Percentiles rank a stretch among this genome's conserved stretches.
phyloP scores from a whole-genome alignment of 2,329 filamentous ascomycete genomes.

The Stagonosporopsis rhizophila region DNA sequence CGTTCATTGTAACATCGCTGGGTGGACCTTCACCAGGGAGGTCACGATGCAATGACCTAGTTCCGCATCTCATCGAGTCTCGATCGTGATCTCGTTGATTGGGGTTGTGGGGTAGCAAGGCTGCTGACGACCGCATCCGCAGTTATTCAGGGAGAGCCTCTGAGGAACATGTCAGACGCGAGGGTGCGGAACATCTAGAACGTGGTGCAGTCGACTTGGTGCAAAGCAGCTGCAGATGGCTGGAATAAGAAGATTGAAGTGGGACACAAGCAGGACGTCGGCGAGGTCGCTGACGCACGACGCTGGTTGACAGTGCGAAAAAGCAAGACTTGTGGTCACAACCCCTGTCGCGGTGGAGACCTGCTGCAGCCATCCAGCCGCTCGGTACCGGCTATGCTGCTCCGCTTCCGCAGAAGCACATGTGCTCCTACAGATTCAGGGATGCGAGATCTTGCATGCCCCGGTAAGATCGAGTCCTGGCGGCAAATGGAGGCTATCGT shows the following conservation, averaged over 20 bases:
- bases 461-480: constrained; percentile 21
- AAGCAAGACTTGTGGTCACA: constrained; percentile 20
- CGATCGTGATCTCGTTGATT: background rate
- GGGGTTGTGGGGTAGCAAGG: background rate
- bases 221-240: constrained; percentile 23
- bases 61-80: background rate
- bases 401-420: constrained; percentile 43
- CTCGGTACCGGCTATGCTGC: constrained; percentile 30
- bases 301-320: constrained; percentile 13
- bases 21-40: background rate
- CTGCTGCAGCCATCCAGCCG: constrained; percentile 20
- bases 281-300: constrained; percentile 22
- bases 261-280: constrained; percentile 23
- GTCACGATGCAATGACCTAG: background rate
- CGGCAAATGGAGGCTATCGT: constrained; percentile 16
- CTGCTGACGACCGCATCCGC: background rate
- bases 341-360: constrained; percentile 17
- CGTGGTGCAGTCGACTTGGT: constrained; percentile 11
- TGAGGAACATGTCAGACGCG: background rate
- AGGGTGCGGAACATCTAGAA: constrained; percentile 16
- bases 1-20: background rate
- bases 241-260: constrained; percentile 19
- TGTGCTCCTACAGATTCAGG: constrained; percentile 18
- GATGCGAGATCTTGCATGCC: constrained; percentile 29
- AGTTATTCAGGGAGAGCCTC: background rate